Evolutionary conservation across 1,139 yeast genomes (phyloP), one percentile per base, ranked within the genome.

Genomic region (Lodderomyces elongisporus): DNA sequence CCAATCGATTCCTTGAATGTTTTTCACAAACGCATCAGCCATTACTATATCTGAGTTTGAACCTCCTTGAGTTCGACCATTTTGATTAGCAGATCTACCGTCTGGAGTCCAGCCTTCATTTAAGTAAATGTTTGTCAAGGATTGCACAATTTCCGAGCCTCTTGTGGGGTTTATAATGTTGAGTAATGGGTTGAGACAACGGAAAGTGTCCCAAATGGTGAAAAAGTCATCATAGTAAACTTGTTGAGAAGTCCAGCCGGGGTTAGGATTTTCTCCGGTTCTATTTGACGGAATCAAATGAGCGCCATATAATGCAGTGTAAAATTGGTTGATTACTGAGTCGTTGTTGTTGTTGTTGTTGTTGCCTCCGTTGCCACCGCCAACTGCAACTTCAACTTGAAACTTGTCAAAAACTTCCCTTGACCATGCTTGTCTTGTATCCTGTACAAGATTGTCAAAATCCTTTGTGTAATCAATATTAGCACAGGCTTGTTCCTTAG

Each of bases 1-100:
- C 66, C 67, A 62, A 39, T 59, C 41, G 3, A 60, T 42, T 3
- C 16, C 20, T 4, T 42, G 39, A 10, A 62, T 45, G 4, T 51
- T 46, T 40, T 63, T 63, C 13, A 56, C 47, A 33, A 44, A 60
- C 1, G 66, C 68, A 44, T 63, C 70, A 5, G 66, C 66, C 36
- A 63, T 46, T n/a, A 62, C 52, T 17, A 61, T 58, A 39, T 63
- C 70, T 1, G 66, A 60, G 37, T 62, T 60, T 27, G 62, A 52
- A 0, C 69, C 69, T 18, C 69, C 70, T 40, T 62, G 68, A 4
- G 66, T 61, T 25, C 60, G 46, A 8, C 68, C 68, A 33, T 60
- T 58, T 38, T 62, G 62, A 37, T 60, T 58, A 10, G 65, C 64
- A 33, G 61, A 50, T 26, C 69, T 46, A 4, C 62, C 67, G 42